Base-by-base conservation (phyloP, 1,284 basidiomycete species). In the Omphalotus olearius region DNA sequence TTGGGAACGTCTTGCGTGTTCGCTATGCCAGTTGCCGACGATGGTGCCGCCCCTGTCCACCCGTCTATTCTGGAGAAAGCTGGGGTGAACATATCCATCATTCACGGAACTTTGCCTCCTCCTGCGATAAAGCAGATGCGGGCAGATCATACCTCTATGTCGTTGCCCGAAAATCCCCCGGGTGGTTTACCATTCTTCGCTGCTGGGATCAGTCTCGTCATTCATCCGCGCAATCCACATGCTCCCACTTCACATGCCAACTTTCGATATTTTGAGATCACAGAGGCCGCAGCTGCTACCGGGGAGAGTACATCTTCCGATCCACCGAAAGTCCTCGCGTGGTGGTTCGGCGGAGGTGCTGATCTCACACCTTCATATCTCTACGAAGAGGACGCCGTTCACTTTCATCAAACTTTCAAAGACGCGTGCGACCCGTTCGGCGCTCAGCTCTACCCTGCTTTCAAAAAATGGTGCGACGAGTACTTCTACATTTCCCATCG, bases 331-430 rank as follows among this genome's bases (percentile, higher is more conserved):
- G 69, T 90, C 11, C 69, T 93, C 36, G 88, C 93, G 7, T 99
- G 95, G 94, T 99, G 97, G 97, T 99, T 98, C 63, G 96, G 96
- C 41, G 96, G 96, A 35, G 96, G 96, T n/a, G 84, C 85, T 2
- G 96, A 99, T 67, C 78, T 99, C 43, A 99, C 97, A 0, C 97
- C 97, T 0, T 88, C 88, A 11, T 98, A 98, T 69, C 79, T 99
- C 7, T 93, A 88, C 70, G 83, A 86, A 56, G 88, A 90, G 55
- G 96, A 99, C 66, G 92, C 85, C 2, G 64, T 68, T 20, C 92
- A 95, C 66, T 99, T 98, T 74, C 97, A 99, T 72, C 57, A 66
- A 33, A 87, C 83, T 1, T 71, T 95, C 61, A 91, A 93, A 67
- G 66, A 67, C 2, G 88, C 90, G 0, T 95, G 92, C 66, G 88